phyloP scores from a whole-genome alignment of 2,329 filamentous ascomycete genomes.

The Dissoconium aciculare region DNA sequence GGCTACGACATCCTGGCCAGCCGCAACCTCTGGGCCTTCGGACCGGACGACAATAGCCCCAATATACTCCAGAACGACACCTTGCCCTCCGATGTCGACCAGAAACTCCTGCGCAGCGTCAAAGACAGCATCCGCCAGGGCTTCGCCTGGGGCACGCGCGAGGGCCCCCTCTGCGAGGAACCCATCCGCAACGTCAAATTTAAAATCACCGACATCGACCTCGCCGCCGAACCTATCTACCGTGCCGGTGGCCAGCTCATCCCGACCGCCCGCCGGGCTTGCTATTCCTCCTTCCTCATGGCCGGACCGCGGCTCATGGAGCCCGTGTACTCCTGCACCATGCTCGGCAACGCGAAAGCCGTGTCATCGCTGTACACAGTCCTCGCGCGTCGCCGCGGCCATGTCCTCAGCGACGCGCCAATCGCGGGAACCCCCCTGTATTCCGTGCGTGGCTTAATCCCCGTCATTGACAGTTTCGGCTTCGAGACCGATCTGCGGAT shows the following conservation, averaged over 20 bases:
- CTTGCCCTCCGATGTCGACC: slow-evolving; percentile 83
- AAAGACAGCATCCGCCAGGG: slow-evolving; percentile 89
- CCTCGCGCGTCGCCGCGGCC: slow-evolving; percentile 71
- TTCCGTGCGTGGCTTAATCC: slow-evolving; percentile 76
- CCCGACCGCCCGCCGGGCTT: slow-evolving; percentile 78
- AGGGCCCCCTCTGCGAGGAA: slow-evolving; percentile 95
- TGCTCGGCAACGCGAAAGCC: slow-evolving; percentile 81
- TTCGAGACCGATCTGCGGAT: slow-evolving; percentile 96
- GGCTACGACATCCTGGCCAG: slow-evolving; percentile 92
- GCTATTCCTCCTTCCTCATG: slow-evolving; percentile 95
- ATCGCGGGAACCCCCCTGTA: slow-evolving; percentile 91
- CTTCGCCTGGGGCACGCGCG: slow-evolving; percentile 89
- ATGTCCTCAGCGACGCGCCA: slow-evolving; percentile 85
- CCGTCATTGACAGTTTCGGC: slow-evolving; percentile 93
- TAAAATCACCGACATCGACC: slow-evolving; percentile 76
- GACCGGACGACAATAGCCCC: slow-evolving; percentile 82
- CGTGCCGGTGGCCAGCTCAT: slow-evolving; percentile 95
- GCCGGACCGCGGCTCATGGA: slow-evolving; percentile 94
- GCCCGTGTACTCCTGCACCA: slow-evolving; percentile 80
- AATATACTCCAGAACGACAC: slow-evolving; percentile 98
- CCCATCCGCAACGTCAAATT: slow-evolving; percentile 98
- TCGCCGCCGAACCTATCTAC: slow-evolving; percentile 84
- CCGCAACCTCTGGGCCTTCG: slow-evolving; percentile 96
- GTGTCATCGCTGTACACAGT: slow-evolving; percentile 85
- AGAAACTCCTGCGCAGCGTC: slow-evolving; percentile 72